Evolutionary conservation across 2,329 filamentous ascomycete genomes (phyloP).

Genomic region (Macroventuria anomochaeta): DNA sequence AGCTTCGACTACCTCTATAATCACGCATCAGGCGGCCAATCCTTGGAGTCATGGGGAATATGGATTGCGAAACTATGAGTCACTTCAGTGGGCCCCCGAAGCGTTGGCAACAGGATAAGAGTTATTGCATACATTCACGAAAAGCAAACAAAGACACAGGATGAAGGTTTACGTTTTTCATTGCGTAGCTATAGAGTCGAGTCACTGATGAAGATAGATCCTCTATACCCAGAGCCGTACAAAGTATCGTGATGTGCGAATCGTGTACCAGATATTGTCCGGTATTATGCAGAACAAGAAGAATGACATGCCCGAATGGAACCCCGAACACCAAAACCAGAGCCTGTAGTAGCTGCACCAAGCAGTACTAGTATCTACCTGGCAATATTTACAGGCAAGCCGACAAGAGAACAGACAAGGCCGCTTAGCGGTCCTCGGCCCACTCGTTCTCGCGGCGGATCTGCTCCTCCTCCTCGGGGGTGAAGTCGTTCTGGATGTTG

Average conservation of each 20-base stretch:
- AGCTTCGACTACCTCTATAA: too few species aligned
- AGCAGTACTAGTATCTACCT: neutral
- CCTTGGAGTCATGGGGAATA: neutral
- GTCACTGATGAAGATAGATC: neutral
- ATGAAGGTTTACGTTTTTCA: constrained; percentile 6
- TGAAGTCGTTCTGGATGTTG: constrained; percentile 99
- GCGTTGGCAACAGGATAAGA: too few species aligned
- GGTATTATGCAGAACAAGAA: constrained; percentile 12
- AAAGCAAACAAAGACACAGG: neutral
- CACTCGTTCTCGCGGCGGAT: constrained; percentile 66
- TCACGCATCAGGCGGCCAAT: too few species aligned
- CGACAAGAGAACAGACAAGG: neutral
- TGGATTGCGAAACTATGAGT: neutral
- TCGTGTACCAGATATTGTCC: constrained; percentile 7
- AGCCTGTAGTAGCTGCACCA: neutral
- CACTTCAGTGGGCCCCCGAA: too few species aligned
- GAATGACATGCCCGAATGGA: constrained; percentile 13
- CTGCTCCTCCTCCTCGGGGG: constrained; percentile 98
- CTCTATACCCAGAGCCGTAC: constrained; percentile 5
- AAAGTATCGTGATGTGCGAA: constrained; percentile 6
- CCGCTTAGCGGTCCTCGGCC: constrained; percentile 51
- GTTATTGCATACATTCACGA: too few species aligned
- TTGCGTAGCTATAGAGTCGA: constrained; percentile 4
- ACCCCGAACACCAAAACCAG: constrained; percentile 18
- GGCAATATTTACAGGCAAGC: neutral